A percentile compares a stretch with the other conserved stretches of the same genome.
Evolutionary conservation across 176 grass and related monocot species (phyloP).

Genomic region (Dendrocalamus sinicus): DNA sequence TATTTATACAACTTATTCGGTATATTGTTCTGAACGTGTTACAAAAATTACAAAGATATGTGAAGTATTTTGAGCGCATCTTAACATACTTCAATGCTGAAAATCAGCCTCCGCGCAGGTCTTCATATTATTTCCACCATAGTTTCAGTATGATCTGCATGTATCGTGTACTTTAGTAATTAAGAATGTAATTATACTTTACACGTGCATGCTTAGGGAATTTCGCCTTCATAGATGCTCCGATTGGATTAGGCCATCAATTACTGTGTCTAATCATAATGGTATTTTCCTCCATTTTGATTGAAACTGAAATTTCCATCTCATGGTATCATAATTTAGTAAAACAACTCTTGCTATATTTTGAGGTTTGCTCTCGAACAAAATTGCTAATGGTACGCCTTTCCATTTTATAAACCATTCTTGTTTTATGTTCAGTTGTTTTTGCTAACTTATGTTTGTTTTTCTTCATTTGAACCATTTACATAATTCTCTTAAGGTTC

Average conservation of each 20-base stretch:
- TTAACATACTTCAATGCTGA: slow-evolving; percentile 92
- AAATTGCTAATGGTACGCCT: slow-evolving; percentile 85
- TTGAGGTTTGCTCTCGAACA: slow-evolving; percentile 47
- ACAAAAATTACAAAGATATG: slow-evolving; percentile 77
- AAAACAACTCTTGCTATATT: not conserved
- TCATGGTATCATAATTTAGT: slow-evolving; percentile 11
- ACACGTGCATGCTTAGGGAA: slow-evolving; percentile 96
- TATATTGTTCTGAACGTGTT: slow-evolving; percentile 48
- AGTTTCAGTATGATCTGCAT: no score
- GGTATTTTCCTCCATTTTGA: slow-evolving; percentile 53
- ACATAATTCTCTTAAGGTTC: not conserved
- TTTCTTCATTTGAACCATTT: slow-evolving; percentile 19
- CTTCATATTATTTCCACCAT: no score
- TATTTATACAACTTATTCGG: slow-evolving; percentile 1
- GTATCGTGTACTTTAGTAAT: no score
- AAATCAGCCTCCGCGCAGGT: slow-evolving; percentile 50
- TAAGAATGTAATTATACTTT: no score
- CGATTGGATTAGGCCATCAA: slow-evolving; percentile 94
- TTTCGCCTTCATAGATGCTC: slow-evolving; percentile 99
- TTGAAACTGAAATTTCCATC: slow-evolving; percentile 34
- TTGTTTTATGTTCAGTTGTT: slow-evolving; percentile 30
- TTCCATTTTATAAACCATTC: slow-evolving; percentile 23
- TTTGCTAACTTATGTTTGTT: slow-evolving; percentile 11
- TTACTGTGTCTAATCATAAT: slow-evolving; percentile 89
- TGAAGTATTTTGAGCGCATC: slow-evolving; percentile 95